Percentiles rank a stretch among this genome's conserved stretches.
phyloP scores from a whole-genome alignment of 2,329 filamentous ascomycete species.

The Simplicillium aogashimaense region DNA sequence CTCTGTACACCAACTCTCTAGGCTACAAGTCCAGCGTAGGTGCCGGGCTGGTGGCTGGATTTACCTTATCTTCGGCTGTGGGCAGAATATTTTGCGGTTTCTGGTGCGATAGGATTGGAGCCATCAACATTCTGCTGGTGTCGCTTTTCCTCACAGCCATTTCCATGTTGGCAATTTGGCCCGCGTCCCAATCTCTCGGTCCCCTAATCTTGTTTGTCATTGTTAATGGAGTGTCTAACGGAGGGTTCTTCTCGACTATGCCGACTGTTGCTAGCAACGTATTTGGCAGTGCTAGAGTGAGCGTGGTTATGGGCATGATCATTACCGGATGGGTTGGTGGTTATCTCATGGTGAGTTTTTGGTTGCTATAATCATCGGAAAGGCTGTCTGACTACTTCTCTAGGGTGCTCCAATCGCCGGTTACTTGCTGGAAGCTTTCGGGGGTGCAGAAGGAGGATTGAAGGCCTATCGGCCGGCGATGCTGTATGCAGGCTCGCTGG shows the following conservation, averaged over 20 bases:
- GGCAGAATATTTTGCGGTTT: conserved; percentile 46
- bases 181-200: conserved; percentile 41
- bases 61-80: conserved; percentile 50
- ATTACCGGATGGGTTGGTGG: conserved; percentile 51
- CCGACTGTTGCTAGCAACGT: conserved; percentile 51
- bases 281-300: conserved; percentile 43
- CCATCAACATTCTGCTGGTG: conserved; percentile 44
- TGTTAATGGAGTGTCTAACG: conserved; percentile 50
- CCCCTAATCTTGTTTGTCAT: conserved; percentile 48
- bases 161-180: conserved; percentile 53
- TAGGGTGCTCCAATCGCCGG: conserved; percentile 50
- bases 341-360: conserved; percentile 42
- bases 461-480: conserved; percentile 50
- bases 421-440: conserved; percentile 45
- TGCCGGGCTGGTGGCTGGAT: conserved; percentile 48
- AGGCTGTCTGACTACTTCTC: conserved; percentile 1
- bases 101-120: conserved; percentile 41
- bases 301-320: conserved; percentile 52
- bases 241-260: conserved; percentile 54
- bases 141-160: conserved; percentile 41
- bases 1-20: conserved; percentile 43
- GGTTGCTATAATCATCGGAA: neutral
- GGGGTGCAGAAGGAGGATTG: conserved; percentile 36
- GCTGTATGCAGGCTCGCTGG: conserved; percentile 48
- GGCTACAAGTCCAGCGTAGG: conserved; percentile 41